Evolutionary conservation across 2,329 filamentous ascomycete genomes (phyloP).

Genomic region (Colletotrichum ledebouriae): DNA sequence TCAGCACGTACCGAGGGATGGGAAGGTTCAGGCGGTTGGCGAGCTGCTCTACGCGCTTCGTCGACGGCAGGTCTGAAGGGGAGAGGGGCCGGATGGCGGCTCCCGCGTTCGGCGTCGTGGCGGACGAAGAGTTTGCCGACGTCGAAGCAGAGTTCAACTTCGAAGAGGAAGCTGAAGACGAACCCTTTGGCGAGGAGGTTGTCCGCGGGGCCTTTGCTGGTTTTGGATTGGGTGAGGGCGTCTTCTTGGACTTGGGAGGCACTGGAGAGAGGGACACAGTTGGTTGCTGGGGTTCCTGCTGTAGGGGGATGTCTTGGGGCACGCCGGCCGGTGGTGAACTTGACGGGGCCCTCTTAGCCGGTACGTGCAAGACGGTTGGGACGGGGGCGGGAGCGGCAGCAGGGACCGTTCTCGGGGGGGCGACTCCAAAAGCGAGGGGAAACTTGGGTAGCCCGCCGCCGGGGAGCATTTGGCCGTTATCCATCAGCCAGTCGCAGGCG

Average conservation of each 20-base stretch:
- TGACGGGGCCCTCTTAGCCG: conserved; percentile 12
- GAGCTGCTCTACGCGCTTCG: conserved; percentile 50
- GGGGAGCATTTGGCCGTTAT: conserved; percentile 47
- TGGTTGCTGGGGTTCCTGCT: not conserved
- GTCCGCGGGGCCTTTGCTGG: conserved; percentile 40
- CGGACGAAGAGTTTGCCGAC: conserved; percentile 1
- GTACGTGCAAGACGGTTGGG: not conserved
- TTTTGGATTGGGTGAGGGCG: not conserved
- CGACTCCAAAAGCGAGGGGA: conserved; percentile 32
- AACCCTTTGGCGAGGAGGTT: not conserved
- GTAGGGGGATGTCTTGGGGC: not conserved
- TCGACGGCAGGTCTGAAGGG: conserved; percentile 37
- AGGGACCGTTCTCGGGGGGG: not conserved
- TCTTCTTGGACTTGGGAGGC: not conserved
- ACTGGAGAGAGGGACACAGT: not conserved
- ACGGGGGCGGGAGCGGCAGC: not conserved
- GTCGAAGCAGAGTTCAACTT: conserved; percentile 1
- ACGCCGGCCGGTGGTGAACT: not conserved
- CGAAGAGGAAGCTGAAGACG: conserved; percentile 5
- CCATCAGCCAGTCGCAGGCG: conserved; percentile 58
- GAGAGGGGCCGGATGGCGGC: not conserved
- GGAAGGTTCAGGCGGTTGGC: conserved; percentile 51
- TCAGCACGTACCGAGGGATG: conserved; percentile 52
- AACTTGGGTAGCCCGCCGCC: conserved; percentile 44
- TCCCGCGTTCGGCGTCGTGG: not conserved